Conservation (phyloP, 352 stramenopile genomes). For the Aphanomyces stellatus region DNA sequence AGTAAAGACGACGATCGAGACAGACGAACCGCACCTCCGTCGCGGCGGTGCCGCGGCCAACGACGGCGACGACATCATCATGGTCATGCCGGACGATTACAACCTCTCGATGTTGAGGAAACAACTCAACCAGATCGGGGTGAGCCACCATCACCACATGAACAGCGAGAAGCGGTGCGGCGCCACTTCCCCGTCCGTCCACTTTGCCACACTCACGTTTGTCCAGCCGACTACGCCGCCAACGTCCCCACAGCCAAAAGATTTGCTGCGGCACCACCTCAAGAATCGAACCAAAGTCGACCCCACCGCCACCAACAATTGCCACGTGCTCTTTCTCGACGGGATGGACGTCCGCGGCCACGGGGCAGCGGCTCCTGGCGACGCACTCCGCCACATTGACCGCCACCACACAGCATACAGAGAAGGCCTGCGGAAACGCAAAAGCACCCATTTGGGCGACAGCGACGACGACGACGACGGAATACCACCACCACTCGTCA, state of each 20-base stretch:
- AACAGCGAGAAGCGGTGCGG: background rate
- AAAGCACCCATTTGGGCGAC: constrained; percentile 53
- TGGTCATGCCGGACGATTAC: background rate
- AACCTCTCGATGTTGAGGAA: background rate
- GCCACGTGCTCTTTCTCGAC: constrained; percentile 47
- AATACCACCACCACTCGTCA: too few species aligned
- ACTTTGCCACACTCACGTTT: constrained; percentile 3
- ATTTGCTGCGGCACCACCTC: constrained; percentile 63
- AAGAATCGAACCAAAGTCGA: constrained; percentile 39
- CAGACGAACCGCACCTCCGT: too few species aligned
- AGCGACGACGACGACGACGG: too few species aligned
- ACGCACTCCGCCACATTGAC: background rate
- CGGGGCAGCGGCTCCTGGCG: background rate
- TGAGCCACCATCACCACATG: background rate
- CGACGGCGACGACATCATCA: background rate
- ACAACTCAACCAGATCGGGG: constrained; percentile 4
- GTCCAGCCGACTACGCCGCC: constrained; percentile 51
- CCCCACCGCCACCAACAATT: background rate
- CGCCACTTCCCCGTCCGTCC: background rate
- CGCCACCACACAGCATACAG: background rate
- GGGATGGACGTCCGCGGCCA: constrained; percentile 39
- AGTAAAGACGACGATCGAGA: too few species aligned
- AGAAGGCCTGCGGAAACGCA: constrained; percentile 57
- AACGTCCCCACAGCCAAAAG: constrained; percentile 64
- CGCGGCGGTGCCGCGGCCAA: too few species aligned